These are phyloP conservation scores for Lactarius hatsudake DNA, from an alignment of 768 basidiomycete genomes.

Conservation along the genomic window DNA sequence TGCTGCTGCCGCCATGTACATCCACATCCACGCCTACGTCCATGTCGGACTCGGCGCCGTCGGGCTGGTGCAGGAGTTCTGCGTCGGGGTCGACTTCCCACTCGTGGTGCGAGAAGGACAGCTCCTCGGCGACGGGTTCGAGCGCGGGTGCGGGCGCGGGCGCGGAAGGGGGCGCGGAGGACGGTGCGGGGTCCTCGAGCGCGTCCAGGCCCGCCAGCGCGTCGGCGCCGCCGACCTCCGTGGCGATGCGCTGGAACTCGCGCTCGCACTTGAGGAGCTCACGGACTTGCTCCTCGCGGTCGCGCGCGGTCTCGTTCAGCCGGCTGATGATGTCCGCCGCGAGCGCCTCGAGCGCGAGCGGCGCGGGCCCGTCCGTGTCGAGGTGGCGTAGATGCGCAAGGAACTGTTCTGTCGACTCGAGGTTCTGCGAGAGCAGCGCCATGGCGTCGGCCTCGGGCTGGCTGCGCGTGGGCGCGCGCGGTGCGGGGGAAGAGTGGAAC, in stretches of 20 bases:
- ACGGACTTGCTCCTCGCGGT: slow-evolving; percentile 79
- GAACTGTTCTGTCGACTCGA: slow-evolving; percentile 76
- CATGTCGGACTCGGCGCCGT: slow-evolving; percentile 8
- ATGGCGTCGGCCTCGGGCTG: slow-evolving; percentile 59
- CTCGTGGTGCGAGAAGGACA: slow-evolving; percentile 41
- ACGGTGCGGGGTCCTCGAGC: slow-evolving; percentile 43
- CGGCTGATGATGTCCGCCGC: slow-evolving; percentile 75
- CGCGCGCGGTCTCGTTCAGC: slow-evolving; percentile 70
- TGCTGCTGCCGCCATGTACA: slow-evolving; percentile 49
- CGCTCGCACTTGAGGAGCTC: slow-evolving; percentile 75
- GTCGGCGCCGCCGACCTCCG: slow-evolving; percentile 75
- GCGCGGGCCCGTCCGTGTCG: slow-evolving; percentile 48
- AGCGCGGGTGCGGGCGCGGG: slow-evolving; percentile 23
- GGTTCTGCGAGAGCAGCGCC: slow-evolving; percentile 66
- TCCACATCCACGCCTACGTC: slow-evolving; percentile 35
- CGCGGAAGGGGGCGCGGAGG: slow-evolving; percentile 31
- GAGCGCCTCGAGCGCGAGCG: slow-evolving; percentile 54
- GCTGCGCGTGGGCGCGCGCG: slow-evolving; percentile 32
- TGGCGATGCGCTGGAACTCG: slow-evolving; percentile 72
- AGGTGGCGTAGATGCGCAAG: slow-evolving; percentile 67
- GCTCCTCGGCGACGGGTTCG: slow-evolving; percentile 35
- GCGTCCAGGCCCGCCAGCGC: slow-evolving; percentile 67
- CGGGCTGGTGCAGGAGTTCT: slow-evolving; percentile 34
- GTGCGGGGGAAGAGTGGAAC: slow-evolving; percentile 39
- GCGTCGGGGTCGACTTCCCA: slow-evolving; percentile 60